Percentiles rank a stretch among this genome's conserved stretches.
Conservation (phyloP, 257 asterid species). For the Petunia secreta region DNA sequence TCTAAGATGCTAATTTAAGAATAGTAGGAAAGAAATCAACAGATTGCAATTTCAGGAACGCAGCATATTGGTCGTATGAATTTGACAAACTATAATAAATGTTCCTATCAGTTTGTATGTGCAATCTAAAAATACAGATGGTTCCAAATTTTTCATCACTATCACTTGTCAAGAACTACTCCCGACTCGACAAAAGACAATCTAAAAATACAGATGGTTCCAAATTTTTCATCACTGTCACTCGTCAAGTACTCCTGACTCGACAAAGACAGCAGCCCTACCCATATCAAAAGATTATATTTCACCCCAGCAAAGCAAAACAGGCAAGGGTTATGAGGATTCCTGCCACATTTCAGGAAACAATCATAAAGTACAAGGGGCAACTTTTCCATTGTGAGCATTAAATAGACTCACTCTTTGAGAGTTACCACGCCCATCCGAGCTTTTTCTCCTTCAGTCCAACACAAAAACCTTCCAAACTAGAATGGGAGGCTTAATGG, state of each 20-base stretch:
- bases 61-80: background rate
- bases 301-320: constrained; percentile 26
- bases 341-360: constrained; percentile 28
- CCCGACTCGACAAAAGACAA: background rate
- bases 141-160: constrained; percentile 38
- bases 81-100: constrained; percentile 23
- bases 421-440: constrained; percentile 7
- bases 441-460: constrained; percentile 21
- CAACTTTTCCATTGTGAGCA: constrained; percentile 16
- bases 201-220: constrained; percentile 31
- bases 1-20: background rate
- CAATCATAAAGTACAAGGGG: constrained; percentile 26
- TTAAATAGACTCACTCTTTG: constrained; percentile 14
- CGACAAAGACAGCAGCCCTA: constrained; percentile 26
- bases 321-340: constrained; percentile 20
- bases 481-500: background rate
- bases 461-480: background rate
- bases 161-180: constrained; percentile 31
- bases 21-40: background rate
- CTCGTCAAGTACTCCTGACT: constrained; percentile 27
- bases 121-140: constrained; percentile 32
- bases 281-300: constrained; percentile 31
- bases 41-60: constrained; percentile 17
- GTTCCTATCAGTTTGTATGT: constrained; percentile 26
- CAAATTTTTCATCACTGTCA: constrained; percentile 40